Conservation (phyloP, 352 stramenopile genomes). For the Pythium sp. region DNA sequence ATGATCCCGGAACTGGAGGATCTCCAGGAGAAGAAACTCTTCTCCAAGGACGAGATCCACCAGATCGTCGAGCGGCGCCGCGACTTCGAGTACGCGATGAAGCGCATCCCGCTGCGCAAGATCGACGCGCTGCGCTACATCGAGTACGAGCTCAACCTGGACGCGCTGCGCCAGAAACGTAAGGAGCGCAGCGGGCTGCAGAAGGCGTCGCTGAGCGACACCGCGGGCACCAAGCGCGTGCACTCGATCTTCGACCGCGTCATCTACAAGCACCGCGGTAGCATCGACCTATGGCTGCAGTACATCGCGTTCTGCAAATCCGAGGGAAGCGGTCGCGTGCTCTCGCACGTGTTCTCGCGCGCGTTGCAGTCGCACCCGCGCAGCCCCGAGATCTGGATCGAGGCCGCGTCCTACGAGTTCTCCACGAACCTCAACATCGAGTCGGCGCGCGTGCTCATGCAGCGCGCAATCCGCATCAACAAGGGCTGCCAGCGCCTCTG, state of each 20-base stretch:
- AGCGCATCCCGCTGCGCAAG: conserved; percentile 85
- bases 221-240: conserved; percentile 61
- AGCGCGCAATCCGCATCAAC: conserved; percentile 91
- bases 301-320: conserved; percentile 88
- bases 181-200: conserved; percentile 70
- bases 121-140: conserved; percentile 93
- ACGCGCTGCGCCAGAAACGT: conserved; percentile 81
- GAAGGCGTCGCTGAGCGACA: conserved; percentile 77
- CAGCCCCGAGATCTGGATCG: conserved; percentile 87
- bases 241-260: conserved; percentile 87
- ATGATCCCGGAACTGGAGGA: conserved; percentile 95
- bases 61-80: conserved; percentile 88
- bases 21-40: conserved; percentile 85
- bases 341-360: conserved; percentile 80
- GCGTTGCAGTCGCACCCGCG: conserved; percentile 86
- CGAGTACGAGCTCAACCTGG: conserved; percentile 92
- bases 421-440: conserved; percentile 82
- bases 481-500: conserved; percentile 76
- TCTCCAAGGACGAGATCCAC: conserved; percentile 84
- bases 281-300: conserved; percentile 89
- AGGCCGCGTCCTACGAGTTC: conserved; percentile 90
- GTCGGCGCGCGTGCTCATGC: conserved; percentile 88
- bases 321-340: conserved; percentile 60
- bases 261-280: conserved; percentile 86
- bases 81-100: conserved; percentile 92